Evolutionary conservation across 805 yeast genomes (phyloP).

Genomic region (Pichia californica): DNA sequence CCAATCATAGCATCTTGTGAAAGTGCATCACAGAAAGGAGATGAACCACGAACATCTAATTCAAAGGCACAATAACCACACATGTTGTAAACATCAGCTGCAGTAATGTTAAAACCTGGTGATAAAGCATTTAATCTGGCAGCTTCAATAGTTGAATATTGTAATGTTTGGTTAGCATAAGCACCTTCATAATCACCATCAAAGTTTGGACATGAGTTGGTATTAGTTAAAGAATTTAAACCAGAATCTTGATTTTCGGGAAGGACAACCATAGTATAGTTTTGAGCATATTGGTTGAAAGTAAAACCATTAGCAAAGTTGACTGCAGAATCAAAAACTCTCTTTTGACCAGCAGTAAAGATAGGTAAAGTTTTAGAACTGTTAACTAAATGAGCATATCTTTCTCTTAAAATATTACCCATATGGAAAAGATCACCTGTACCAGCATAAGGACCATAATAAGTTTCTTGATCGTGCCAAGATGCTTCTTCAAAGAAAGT

Average conservation of each 20-base stretch:
- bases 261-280: slow-evolving; percentile 34
- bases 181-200: slow-evolving; percentile 12
- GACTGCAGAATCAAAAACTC: slow-evolving; percentile 46
- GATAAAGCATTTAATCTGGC: slow-evolving; percentile 47
- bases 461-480: no score
- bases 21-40: slow-evolving; percentile 58
- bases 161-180: background rate
- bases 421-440: slow-evolving; percentile 37
- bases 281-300: slow-evolving; percentile 34
- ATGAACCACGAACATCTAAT: slow-evolving; percentile 56
- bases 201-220: slow-evolving; percentile 32
- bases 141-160: slow-evolving; percentile 35
- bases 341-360: slow-evolving; percentile 45
- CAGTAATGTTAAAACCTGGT: slow-evolving; percentile 44
- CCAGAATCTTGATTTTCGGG: slow-evolving; percentile 43
- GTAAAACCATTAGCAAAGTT: slow-evolving; percentile 53
- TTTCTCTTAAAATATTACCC: slow-evolving; percentile 43
- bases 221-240: slow-evolving; percentile 50
- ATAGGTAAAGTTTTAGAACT: slow-evolving; percentile 35
- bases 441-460: slow-evolving; percentile 48
- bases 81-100: slow-evolving; percentile 42
- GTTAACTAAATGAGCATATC: slow-evolving; percentile 42
- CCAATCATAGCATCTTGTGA: slow-evolving; percentile 58
- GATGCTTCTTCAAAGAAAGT: slow-evolving; percentile 30
- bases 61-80: slow-evolving; percentile 67